A percentile compares a stretch with the other conserved stretches of the same genome.
Evolutionary conservation across 169 alveolate species (phyloP).

Genomic region (Plasmodium relictum): DNA sequence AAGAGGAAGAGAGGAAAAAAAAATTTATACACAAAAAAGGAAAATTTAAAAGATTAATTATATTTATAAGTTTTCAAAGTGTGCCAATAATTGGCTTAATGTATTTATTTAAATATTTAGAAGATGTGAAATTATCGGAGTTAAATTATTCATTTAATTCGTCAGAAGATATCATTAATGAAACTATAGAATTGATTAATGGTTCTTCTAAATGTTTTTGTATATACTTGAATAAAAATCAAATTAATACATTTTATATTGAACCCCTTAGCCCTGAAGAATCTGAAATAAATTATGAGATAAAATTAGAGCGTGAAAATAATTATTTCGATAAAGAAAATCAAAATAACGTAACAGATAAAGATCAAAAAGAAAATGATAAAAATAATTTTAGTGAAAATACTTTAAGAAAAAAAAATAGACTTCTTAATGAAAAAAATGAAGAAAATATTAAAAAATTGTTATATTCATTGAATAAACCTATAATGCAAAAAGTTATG

Average conservation of each 20-base stretch:
- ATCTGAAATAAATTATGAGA: slow-evolving; percentile 49
- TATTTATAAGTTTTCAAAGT: slow-evolving; percentile 63
- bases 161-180: slow-evolving; percentile 50
- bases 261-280: slow-evolving; percentile 55
- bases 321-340: not conserved
- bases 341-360: too few species aligned
- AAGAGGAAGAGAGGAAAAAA: not conserved
- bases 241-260: slow-evolving; percentile 44
- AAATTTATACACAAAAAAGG: slow-evolving; percentile 21
- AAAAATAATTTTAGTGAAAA: too few species aligned
- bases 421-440: not conserved
- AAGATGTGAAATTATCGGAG: slow-evolving; percentile 43
- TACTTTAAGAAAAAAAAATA: not conserved
- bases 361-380: not conserved
- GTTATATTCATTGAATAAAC: slow-evolving; percentile 8
- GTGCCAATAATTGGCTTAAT: slow-evolving; percentile 57
- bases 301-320: not conserved
- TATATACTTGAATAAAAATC: slow-evolving; percentile 20
- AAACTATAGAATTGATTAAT: slow-evolving; percentile 21
- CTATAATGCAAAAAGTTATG: slow-evolving; percentile 43
- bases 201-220: slow-evolving; percentile 58
- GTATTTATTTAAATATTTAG: slow-evolving; percentile 63
- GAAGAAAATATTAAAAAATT: not conserved
- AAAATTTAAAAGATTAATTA: slow-evolving; percentile 49
- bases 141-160: slow-evolving; percentile 38